These are phyloP conservation scores for Fomitopsis pinicola DNA, from an alignment of 1,284 basidiomycete genomes.

Conservation along the genomic window DNA sequence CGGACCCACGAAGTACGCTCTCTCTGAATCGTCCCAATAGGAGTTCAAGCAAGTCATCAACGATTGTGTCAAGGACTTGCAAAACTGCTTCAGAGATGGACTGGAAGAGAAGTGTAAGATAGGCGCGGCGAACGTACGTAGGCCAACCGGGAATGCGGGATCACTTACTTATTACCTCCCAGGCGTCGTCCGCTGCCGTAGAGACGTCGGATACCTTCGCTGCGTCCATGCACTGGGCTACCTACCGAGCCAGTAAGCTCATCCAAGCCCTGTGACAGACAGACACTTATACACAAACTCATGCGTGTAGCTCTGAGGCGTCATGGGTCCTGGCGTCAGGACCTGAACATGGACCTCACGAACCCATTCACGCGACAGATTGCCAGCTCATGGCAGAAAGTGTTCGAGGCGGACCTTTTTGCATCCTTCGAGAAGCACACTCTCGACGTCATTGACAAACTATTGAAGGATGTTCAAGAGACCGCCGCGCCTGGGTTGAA, in stretches of 20 bases:
- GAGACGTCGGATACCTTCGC: conserved; percentile 47
- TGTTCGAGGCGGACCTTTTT: conserved; percentile 61
- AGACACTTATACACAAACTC: not conserved
- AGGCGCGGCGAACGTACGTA: conserved; percentile 44
- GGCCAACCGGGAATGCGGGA: not conserved
- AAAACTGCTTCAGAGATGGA: conserved; percentile 46
- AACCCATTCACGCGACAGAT: conserved; percentile 57
- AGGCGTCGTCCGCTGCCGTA: conserved; percentile 48
- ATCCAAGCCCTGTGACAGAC: not conserved
- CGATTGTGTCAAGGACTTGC: conserved; percentile 39
- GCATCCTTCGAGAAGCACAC: conserved; percentile 39
- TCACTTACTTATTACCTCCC: not conserved
- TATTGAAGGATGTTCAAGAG: conserved; percentile 46
- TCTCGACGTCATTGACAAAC: conserved; percentile 33
- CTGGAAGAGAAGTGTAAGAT: conserved; percentile 52
- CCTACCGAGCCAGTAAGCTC: conserved; percentile 49
- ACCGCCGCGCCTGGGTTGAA: conserved; percentile 47
- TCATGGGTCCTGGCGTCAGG: conserved; percentile 49
- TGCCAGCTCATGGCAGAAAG: conserved; percentile 51
- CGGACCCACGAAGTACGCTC: not conserved
- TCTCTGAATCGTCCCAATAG: conserved; percentile 24
- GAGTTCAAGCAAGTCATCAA: conserved; percentile 43
- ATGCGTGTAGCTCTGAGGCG: conserved; percentile 42
- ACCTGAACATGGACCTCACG: conserved; percentile 55
- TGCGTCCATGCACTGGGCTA: conserved; percentile 52